Evolutionary conservation across 1,284 basidiomycete genomes (phyloP).

Genomic region (Rhodotorula sp.): DNA sequence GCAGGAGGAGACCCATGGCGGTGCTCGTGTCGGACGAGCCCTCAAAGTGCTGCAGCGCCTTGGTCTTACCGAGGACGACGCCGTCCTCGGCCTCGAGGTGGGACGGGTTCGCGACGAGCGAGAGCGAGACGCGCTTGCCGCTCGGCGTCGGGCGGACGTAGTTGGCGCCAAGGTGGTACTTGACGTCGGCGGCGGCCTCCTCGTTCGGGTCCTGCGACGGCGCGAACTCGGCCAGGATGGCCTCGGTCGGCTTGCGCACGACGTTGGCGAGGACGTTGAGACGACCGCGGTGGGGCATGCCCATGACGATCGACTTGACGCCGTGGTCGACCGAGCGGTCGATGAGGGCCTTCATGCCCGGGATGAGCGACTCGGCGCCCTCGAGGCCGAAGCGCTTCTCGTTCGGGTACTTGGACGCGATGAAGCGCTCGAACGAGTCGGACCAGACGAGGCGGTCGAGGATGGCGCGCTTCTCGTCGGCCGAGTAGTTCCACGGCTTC

Average conservation of each 20-base stretch:
- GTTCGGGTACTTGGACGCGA: constrained; percentile 97
- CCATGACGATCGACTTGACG: constrained; percentile 93
- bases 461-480: constrained; percentile 99
- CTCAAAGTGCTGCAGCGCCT: constrained; percentile 94
- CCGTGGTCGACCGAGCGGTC: constrained; percentile 97
- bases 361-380: constrained; percentile 95
- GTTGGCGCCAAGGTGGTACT: constrained; percentile 98
- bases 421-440: constrained; percentile 98
- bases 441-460: constrained; percentile 99
- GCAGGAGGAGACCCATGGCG: constrained; percentile 91
- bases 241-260: constrained; percentile 96
- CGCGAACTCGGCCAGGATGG: constrained; percentile 96
- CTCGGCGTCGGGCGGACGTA: constrained; percentile 97
- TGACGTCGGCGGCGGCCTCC: constrained; percentile 93
- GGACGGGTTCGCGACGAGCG: constrained; percentile 97
- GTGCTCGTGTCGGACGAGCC: constrained; percentile 70
- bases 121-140: constrained; percentile 96
- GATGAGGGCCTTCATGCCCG: constrained; percentile 98
- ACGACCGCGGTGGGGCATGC: constrained; percentile 99
- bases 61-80: constrained; percentile 95
- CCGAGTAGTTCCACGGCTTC: constrained; percentile 95
- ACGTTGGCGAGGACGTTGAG: constrained; percentile 98
- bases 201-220: constrained; percentile 69
- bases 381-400: constrained; percentile 99
- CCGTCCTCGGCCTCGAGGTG: constrained; percentile 97